Evolutionary conservation across 2,329 filamentous ascomycete genomes (phyloP).

Genomic region (Coniochaeta prunicola): DNA sequence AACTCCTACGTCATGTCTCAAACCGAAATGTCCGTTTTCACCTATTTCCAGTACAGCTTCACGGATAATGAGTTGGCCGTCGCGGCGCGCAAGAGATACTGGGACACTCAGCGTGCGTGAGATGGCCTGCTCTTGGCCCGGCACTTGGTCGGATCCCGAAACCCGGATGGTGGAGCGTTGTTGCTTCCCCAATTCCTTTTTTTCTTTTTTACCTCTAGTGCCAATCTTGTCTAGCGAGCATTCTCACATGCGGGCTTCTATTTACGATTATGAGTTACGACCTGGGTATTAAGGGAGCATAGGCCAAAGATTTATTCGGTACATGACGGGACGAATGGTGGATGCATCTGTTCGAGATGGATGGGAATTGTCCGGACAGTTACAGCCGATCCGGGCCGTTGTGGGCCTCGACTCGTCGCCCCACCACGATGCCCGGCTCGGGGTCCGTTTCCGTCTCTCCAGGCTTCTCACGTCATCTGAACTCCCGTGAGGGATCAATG

Average conservation of each 20-base stretch:
- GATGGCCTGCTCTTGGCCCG: neutral
- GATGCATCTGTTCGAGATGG: neutral
- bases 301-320: neutral
- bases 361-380: neutral
- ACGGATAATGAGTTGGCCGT: conserved; percentile 39
- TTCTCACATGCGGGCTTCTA: neutral
- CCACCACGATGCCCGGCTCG: neutral
- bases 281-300: neutral
- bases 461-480: neutral
- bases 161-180: neutral
- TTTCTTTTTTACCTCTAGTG: neutral
- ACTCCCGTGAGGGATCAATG: neutral
- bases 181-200: neutral
- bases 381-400: neutral
- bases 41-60: conserved; percentile 70
- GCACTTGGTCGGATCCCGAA: neutral
- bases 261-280: neutral
- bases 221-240: neutral
- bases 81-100: conserved; percentile 44
- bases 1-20: conserved; percentile 64
- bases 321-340: neutral
- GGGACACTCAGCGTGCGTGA: conserved; percentile 31
- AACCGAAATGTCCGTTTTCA: conserved; percentile 81
- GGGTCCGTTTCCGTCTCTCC: neutral
- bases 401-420: neutral